These are phyloP conservation scores for Nematocida displodere DNA, from an alignment of 371 early-diverging fungal genomes.

Conservation along the genomic window DNA sequence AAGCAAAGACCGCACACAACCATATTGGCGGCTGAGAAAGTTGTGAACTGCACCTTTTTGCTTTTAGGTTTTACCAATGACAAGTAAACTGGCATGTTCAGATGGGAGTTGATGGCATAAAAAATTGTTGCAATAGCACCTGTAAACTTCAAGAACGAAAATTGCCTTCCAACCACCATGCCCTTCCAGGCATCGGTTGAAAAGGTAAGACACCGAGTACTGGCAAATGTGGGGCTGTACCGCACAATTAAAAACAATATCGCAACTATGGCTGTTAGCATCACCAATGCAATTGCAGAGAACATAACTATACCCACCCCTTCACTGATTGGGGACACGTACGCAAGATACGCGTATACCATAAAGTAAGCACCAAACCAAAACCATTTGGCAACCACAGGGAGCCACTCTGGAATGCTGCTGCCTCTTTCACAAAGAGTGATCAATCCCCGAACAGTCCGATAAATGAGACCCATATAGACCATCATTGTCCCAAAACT, in stretches of 20 bases:
- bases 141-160: neutral
- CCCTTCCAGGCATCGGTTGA: too few species aligned
- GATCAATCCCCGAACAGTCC: neutral
- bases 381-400: neutral
- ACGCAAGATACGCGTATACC: neutral
- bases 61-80: neutral
- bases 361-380: neutral
- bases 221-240: neutral
- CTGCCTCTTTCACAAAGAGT: neutral
- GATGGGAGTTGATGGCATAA: constrained; percentile 2
- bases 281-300: neutral
- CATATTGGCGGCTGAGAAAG: neutral
- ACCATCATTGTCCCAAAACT: neutral
- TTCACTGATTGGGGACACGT: neutral
- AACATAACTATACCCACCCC: neutral
- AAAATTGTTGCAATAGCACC: neutral
- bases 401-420: neutral
- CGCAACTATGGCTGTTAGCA: neutral
- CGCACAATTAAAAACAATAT: neutral
- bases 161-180: neutral
- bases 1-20: neutral
- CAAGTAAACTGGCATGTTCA: constrained; percentile 1
- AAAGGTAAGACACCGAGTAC: neutral
- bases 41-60: neutral
- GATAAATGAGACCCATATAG: neutral